Conservation (phyloP, 2,329 filamentous ascomycete species). For the Calonectria pteridis region DNA sequence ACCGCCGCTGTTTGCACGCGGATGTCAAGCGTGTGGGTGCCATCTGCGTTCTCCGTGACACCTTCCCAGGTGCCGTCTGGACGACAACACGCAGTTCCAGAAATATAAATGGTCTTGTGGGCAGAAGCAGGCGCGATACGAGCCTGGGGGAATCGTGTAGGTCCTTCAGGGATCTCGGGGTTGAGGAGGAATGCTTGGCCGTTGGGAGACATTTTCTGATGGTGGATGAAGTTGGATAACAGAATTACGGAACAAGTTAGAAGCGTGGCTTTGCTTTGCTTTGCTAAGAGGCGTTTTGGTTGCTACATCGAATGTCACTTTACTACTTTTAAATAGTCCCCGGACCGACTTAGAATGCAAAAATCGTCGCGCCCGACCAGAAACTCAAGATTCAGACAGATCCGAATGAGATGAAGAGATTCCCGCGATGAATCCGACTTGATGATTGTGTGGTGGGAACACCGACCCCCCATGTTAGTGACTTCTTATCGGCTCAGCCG, state of each 20-base stretch:
- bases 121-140: conserved; percentile 47
- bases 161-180: conserved; percentile 18
- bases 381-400: background rate
- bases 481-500: background rate
- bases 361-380: background rate
- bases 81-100: conserved; percentile 51
- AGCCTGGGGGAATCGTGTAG: conserved; percentile 51
- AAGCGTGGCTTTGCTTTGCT: background rate
- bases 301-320: background rate
- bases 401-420: background rate
- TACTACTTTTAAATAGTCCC: background rate
- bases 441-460: background rate
- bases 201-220: conserved; percentile 28
- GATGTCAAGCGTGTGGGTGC: conserved; percentile 50
- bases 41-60: conserved; percentile 51
- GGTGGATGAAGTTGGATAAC: background rate
- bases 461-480: background rate
- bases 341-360: background rate
- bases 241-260: background rate
- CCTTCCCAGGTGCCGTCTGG: conserved; percentile 52
- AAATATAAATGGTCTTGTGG: conserved; percentile 55
- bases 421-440: background rate
- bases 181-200: conserved; percentile 23
- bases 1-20: conserved; percentile 54
- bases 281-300: background rate